phyloP scores from a whole-genome alignment of 495 filamentous ascomycete species.

The Collariella sp. region DNA sequence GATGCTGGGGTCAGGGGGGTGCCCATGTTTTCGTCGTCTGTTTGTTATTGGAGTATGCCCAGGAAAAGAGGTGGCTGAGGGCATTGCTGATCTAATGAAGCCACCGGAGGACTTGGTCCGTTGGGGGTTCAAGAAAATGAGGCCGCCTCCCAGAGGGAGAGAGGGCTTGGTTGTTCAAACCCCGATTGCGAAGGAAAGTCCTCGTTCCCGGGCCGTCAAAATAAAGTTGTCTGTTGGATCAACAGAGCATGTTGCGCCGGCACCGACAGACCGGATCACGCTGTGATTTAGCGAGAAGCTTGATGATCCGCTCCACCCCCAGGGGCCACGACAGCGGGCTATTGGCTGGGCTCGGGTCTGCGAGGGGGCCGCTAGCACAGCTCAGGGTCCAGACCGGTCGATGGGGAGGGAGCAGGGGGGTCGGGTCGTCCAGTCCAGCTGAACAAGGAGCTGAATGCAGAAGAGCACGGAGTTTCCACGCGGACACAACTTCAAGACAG shows the following conservation, averaged over 20 bases:
- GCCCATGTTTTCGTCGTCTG: no score
- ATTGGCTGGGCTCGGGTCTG: neutral
- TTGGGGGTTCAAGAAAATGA: no score
- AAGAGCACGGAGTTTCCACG: neutral
- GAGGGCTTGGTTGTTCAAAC: no score
- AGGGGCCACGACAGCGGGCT: neutral
- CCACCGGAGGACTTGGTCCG: neutral
- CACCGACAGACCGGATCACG: constrained; percentile 3
- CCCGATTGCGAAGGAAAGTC: no score
- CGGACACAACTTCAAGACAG: no score
- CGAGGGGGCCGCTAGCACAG: neutral
- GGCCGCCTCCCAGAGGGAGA: no score
- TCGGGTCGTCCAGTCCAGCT: neutral
- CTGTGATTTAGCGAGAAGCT: constrained; percentile 13
- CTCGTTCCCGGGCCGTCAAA: neutral
- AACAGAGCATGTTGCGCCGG: neutral
- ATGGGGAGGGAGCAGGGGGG: neutral
- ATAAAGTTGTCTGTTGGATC: constrained; percentile 11
- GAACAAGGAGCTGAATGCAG: neutral
- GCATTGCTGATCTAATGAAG: neutral
- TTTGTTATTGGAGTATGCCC: no score
- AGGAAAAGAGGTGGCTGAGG: neutral
- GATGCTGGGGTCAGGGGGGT: neutral
- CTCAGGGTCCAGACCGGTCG: constrained; percentile 7
- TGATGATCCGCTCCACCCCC: neutral